These are phyloP conservation scores for Candida neerlandica DNA, from an alignment of 1,139 yeast species.

Conservation along the genomic window DNA sequence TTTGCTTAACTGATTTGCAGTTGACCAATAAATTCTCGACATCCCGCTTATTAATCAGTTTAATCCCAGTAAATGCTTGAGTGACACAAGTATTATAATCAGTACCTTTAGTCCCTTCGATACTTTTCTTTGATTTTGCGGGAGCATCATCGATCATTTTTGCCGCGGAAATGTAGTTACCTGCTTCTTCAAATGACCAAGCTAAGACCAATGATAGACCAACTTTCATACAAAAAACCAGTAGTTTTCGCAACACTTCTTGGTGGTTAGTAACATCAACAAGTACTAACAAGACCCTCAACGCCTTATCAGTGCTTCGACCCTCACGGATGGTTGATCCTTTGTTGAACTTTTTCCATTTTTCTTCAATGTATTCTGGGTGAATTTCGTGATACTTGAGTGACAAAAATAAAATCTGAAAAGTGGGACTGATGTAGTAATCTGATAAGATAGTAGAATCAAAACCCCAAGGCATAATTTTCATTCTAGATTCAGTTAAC, in stretches of 20 bases:
- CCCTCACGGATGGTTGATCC: slow-evolving; percentile 37
- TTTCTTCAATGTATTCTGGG: slow-evolving; percentile 80
- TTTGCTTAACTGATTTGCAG: slow-evolving; percentile 53
- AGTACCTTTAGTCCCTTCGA: slow-evolving; percentile 45
- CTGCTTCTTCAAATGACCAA: slow-evolving; percentile 87
- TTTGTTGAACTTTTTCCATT: slow-evolving; percentile 56
- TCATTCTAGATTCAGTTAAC: slow-evolving; percentile 40
- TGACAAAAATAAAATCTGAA: slow-evolving; percentile 74
- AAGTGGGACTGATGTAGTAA: slow-evolving; percentile 64
- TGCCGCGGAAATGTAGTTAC: slow-evolving; percentile 63
- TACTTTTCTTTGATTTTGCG: slow-evolving; percentile 25
- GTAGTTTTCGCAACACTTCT: slow-evolving; percentile 67
- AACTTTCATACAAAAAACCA: slow-evolving; percentile 68
- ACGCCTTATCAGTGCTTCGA: slow-evolving; percentile 48
- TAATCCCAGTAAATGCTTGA: slow-evolving; percentile 53
- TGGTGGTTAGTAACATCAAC: slow-evolving; percentile 80
- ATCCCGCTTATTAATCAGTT: slow-evolving; percentile 61
- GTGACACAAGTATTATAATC: slow-evolving; percentile 54
- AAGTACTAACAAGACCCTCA: slow-evolving; percentile 68
- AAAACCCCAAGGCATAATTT: slow-evolving; percentile 38
- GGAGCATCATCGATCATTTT: slow-evolving; percentile 49
- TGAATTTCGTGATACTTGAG: slow-evolving; percentile 82
- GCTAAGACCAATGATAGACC: slow-evolving; percentile 74
- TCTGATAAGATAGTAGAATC: slow-evolving; percentile 51
- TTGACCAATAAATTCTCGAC: slow-evolving; percentile 56